Percentiles rank a stretch among this genome's conserved stretches.
Conservation (phyloP, 495 filamentous ascomycete genomes). For the Ascobolus immersus region DNA sequence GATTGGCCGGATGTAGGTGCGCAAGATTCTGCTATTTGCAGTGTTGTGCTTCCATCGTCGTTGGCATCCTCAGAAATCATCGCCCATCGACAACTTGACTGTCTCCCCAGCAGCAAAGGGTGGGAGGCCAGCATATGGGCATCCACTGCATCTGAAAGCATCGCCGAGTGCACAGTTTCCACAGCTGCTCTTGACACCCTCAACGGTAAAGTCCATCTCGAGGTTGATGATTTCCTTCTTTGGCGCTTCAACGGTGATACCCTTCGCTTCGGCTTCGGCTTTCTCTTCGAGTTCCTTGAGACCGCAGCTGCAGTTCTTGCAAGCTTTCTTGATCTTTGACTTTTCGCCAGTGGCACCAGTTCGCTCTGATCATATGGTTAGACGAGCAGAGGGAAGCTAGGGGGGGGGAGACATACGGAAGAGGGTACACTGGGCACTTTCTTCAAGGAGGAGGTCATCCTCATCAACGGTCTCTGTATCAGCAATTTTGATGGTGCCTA, state of each 20-base stretch:
- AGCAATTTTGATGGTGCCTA: too few relatives aligned
- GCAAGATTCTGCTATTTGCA: background rate
- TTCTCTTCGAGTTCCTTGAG: slow-evolving; percentile 58
- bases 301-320: slow-evolving; percentile 95
- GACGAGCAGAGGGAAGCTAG: background rate
- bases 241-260: background rate
- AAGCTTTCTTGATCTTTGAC: slow-evolving; percentile 69
- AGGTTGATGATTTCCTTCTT: background rate
- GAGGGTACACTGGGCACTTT: slow-evolving; percentile 42
- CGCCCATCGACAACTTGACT: slow-evolving; percentile 56
- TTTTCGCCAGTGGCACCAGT: slow-evolving; percentile 53
- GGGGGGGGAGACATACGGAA: slow-evolving; percentile 34
- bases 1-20: background rate
- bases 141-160: slow-evolving; percentile 47
- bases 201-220: slow-evolving; percentile 84
- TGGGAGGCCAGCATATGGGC: slow-evolving; percentile 79
- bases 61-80: slow-evolving; percentile 40
- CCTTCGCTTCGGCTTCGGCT: slow-evolving; percentile 17
- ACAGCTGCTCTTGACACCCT: slow-evolving; percentile 82
- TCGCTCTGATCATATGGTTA: slow-evolving; percentile 17
- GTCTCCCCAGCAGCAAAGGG: slow-evolving; percentile 94
- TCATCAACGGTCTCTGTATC: slow-evolving; percentile 32
- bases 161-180: slow-evolving; percentile 83
- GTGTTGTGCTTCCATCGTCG: background rate
- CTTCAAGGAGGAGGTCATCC: slow-evolving; percentile 58